Percentiles rank a stretch among this genome's conserved stretches.
These are phyloP conservation scores for Tetradesmus obliquus DNA, from an alignment of 139 green algal genomes.

Conservation along the genomic window DNA sequence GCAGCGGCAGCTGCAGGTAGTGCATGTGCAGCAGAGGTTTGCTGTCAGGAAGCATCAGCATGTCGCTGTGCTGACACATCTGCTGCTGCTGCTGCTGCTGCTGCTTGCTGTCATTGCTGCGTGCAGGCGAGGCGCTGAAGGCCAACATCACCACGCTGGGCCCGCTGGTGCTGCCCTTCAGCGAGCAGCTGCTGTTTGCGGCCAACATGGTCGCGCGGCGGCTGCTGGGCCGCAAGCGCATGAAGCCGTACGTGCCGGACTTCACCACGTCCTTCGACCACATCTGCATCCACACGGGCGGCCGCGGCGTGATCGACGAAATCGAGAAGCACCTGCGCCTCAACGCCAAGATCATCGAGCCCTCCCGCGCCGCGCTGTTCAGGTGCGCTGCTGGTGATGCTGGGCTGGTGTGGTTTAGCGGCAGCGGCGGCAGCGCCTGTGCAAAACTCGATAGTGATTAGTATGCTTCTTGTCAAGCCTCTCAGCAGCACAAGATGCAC, in stretches of 20 bases:
- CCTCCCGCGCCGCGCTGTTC: conserved; percentile 84
- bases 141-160: conserved; percentile 96
- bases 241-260: conserved; percentile 94
- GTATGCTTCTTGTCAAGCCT: no score
- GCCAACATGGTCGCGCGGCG: conserved; percentile 90
- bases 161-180: conserved; percentile 93
- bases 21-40: no score
- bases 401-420: background rate
- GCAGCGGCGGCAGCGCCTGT: background rate
- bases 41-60: no score
- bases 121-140: conserved; percentile 63
- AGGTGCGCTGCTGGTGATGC: conserved; percentile 31
- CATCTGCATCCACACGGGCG: conserved; percentile 98
- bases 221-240: conserved; percentile 48
- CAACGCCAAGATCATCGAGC: conserved; percentile 67
- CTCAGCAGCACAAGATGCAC: no score
- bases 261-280: conserved; percentile 97
- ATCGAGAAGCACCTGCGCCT: conserved; percentile 96
- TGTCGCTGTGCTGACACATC: background rate
- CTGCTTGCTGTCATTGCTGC: no score
- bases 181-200: conserved; percentile 87
- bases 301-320: conserved; percentile 93
- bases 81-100: background rate
- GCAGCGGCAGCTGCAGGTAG: background rate
- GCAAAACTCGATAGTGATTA: no score